phyloP scores from a whole-genome alignment of 2,329 filamentous ascomycete species.

The Fusarium oxysporum region DNA sequence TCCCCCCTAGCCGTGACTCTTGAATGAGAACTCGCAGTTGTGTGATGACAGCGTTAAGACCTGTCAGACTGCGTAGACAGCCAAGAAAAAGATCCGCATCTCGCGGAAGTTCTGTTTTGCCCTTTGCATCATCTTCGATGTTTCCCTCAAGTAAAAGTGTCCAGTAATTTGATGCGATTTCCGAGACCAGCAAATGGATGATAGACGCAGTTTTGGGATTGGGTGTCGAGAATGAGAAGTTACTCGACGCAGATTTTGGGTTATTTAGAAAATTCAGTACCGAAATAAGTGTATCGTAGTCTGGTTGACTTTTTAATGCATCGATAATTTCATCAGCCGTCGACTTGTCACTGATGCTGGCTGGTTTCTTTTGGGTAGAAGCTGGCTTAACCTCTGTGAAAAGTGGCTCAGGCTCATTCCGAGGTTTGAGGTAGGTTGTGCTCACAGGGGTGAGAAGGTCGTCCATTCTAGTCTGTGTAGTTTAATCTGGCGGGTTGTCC shows the following conservation, averaged over 20 bases:
- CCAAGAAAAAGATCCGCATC: slow-evolving; percentile 66
- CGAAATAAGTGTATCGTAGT: slow-evolving; percentile 65
- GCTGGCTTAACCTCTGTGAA: slow-evolving; percentile 52
- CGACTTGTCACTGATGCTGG: slow-evolving; percentile 39
- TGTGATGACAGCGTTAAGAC: slow-evolving; percentile 81
- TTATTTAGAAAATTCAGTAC: slow-evolving; percentile 64
- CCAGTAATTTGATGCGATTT: slow-evolving; percentile 89
- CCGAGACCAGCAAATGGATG: slow-evolving; percentile 77
- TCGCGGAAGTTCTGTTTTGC: slow-evolving; percentile 35
- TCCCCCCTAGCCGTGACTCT: slow-evolving; percentile 56
- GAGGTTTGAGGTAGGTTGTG: slow-evolving; percentile 60
- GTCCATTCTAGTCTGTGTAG: slow-evolving; percentile 58
- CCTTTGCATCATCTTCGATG: slow-evolving; percentile 18
- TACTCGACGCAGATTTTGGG: slow-evolving; percentile 19
- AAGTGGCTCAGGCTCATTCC: slow-evolving; percentile 51
- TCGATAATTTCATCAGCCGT: slow-evolving; percentile 66
- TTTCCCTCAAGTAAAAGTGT: slow-evolving; percentile 64
- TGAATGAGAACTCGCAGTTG: slow-evolving; percentile 73
- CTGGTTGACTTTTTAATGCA: slow-evolving; percentile 70
- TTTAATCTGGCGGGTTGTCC: neutral
- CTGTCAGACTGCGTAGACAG: slow-evolving; percentile 79
- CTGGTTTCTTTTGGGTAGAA: slow-evolving; percentile 5
- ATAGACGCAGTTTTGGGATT: slow-evolving; percentile 79
- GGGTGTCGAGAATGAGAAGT: slow-evolving; percentile 56
- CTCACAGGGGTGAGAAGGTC: slow-evolving; percentile 66